Conservation (phyloP, 148 eudicot genomes). For the Mesembryanthemum crystallinum region DNA sequence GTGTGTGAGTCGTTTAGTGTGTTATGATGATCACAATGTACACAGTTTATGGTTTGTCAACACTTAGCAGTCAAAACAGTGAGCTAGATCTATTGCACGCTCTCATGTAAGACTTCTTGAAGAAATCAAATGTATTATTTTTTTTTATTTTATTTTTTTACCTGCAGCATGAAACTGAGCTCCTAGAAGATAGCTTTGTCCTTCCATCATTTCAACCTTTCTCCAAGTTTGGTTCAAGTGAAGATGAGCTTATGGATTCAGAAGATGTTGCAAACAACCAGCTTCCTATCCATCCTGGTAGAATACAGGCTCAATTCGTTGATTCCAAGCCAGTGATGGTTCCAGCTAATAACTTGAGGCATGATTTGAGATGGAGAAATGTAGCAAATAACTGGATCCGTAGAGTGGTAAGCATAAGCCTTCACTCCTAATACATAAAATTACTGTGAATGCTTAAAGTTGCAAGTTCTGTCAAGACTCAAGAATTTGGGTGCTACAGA, state of each 20-base stretch:
- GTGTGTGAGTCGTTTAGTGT: background rate
- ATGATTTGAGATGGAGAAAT: conserved; percentile 61
- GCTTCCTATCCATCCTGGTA: conserved; percentile 36
- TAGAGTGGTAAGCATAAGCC: conserved; percentile 60
- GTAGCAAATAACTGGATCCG: conserved; percentile 62
- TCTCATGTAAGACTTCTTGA: background rate
- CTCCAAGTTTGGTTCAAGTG: conserved; percentile 77
- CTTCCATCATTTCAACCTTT: conserved; percentile 69
- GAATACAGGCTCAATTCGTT: conserved; percentile 36
- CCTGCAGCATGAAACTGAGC: conserved; percentile 81
- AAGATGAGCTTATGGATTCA: conserved; percentile 84
- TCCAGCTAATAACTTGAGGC: conserved; percentile 45
- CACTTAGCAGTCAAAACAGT: background rate
- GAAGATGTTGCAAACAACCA: conserved; percentile 67
- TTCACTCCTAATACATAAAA: background rate
- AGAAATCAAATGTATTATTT: background rate
- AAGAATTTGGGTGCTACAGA: background rate
- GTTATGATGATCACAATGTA: background rate
- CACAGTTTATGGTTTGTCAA: background rate
- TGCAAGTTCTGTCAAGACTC: background rate
- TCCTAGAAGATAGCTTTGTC: conserved; percentile 78
- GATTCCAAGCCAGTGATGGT: conserved; percentile 56
- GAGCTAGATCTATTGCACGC: background rate
- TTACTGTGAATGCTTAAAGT: background rate
- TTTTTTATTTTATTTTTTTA: no score